Conservation (phyloP, 495 filamentous ascomycete species). For the Echria macrotheca region DNA sequence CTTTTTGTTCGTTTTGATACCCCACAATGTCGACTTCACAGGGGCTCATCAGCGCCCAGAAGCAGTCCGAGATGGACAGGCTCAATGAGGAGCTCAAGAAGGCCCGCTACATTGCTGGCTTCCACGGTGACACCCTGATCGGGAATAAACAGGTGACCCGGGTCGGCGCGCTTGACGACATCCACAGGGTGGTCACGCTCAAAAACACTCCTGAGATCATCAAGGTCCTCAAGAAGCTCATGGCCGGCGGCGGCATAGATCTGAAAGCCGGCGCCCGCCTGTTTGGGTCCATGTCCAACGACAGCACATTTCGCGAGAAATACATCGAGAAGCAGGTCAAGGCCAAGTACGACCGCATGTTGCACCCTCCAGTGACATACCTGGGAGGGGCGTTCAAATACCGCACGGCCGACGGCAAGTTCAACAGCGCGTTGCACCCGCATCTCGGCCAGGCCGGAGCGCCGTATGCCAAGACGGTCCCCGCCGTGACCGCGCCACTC, state of each 20-base stretch:
- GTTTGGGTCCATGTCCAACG: constrained; percentile 5
- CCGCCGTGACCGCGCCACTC: constrained; percentile 37
- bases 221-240: not conserved
- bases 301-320: constrained; percentile 2
- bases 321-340: constrained; percentile 14
- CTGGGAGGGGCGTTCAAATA: constrained; percentile 35
- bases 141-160: not conserved
- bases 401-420: constrained; percentile 64
- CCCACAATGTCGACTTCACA: no score
- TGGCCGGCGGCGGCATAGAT: not conserved
- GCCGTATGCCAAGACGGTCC: constrained; percentile 66
- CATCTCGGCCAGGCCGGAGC: constrained; percentile 51
- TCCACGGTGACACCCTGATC: constrained; percentile 10
- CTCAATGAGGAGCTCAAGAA: not conserved
- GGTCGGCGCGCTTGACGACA: not conserved
- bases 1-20: no score
- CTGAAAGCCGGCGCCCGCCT: constrained; percentile 4
- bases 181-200: not conserved
- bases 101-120: not conserved
- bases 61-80: not conserved
- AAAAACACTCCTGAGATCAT: constrained; percentile 1
- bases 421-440: constrained; percentile 60
- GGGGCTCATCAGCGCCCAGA: not conserved
- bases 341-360: constrained; percentile 14
- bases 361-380: constrained; percentile 17